Evolutionary conservation across 169 alveolate genomes (phyloP).

Genomic region (Plasmodium ovale): DNA sequence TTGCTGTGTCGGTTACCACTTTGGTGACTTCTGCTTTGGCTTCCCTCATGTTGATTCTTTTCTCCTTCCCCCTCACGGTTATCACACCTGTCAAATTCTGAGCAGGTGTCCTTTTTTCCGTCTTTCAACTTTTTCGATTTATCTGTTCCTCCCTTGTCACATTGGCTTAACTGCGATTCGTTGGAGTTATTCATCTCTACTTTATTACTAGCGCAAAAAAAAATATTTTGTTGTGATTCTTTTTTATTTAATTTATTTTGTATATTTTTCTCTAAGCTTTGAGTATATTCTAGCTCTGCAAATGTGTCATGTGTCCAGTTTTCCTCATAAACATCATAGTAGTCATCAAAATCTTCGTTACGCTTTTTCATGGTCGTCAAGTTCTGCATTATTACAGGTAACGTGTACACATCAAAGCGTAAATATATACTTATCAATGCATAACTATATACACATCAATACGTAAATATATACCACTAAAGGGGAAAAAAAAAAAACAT

Average conservation of each 20-base stretch:
- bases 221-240: conserved; percentile 41
- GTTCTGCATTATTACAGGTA: not conserved
- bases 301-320: conserved; percentile 66
- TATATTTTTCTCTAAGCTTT: conserved; percentile 64
- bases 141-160: not conserved
- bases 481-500: too few relatives aligned
- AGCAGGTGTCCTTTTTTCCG: not conserved
- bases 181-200: conserved; percentile 8
- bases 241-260: conserved; percentile 51
- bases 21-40: too few relatives aligned
- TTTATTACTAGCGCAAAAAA: conserved; percentile 42
- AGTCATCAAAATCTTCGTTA: conserved; percentile 54
- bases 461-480: too few relatives aligned
- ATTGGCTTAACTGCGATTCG: not conserved
- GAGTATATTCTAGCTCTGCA: conserved; percentile 54
- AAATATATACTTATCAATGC: too few relatives aligned
- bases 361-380: conserved; percentile 25
- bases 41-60: too few relatives aligned
- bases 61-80: too few relatives aligned
- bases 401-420: too few relatives aligned
- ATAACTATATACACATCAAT: too few relatives aligned
- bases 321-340: conserved; percentile 61
- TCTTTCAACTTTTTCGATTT: not conserved
- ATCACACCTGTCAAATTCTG: not conserved
- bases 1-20: too few relatives aligned